Evolutionary conservation across 257 asterid genomes (phyloP).

Genomic region (Verbascum thapsus): DNA sequence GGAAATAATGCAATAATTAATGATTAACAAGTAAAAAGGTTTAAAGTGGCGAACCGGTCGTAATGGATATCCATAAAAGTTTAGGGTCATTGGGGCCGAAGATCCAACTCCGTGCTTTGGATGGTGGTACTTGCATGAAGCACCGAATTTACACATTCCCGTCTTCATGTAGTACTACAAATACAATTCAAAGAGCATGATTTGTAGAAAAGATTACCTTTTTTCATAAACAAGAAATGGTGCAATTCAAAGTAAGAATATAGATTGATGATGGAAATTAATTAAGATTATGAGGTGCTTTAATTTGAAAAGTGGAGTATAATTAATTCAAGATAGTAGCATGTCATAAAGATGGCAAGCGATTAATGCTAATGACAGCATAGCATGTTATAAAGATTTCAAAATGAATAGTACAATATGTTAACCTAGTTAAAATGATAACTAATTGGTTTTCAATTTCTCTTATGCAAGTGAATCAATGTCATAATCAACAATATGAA

Average conservation of each 20-base stretch:
- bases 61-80: constrained; percentile 74
- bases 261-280: not conserved
- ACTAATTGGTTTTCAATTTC: not conserved
- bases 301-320: not conserved
- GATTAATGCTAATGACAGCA: constrained; percentile 2
- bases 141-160: constrained; percentile 92
- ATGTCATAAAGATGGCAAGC: constrained; percentile 26
- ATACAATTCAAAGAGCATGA: constrained; percentile 31
- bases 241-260: constrained; percentile 10
- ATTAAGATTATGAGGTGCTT: not conserved
- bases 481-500: constrained; percentile 12
- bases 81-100: constrained; percentile 58
- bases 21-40: constrained; percentile 5
- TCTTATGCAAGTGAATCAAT: not conserved
- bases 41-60: constrained; percentile 63
- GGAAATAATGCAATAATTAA: not conserved
- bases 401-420: not conserved
- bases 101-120: constrained; percentile 89
- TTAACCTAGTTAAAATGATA: constrained; percentile 8
- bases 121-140: constrained; percentile 96
- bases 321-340: constrained; percentile 14
- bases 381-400: constrained; percentile 6
- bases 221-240: constrained; percentile 21
- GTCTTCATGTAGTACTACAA: constrained; percentile 89
- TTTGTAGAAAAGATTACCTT: not conserved